Base-by-base conservation (phyloP, 2,329 filamentous ascomycete species). In the Ampelomyces quisqualis region DNA sequence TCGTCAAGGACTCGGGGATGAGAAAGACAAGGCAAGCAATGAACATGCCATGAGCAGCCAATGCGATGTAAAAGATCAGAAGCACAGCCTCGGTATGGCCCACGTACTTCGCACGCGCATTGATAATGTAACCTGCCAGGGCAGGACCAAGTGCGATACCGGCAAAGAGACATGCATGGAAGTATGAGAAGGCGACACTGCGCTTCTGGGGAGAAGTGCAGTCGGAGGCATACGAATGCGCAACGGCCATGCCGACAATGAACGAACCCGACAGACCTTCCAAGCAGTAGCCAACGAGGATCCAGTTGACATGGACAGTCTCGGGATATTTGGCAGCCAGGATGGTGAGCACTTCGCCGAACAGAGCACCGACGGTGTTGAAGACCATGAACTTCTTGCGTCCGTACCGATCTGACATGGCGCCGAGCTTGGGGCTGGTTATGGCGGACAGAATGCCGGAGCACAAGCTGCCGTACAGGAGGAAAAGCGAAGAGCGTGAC, bases 201-300 rank as follows among this genome's bases (percentile, higher is more conserved):
- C 93, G 82, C 58, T 81, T 81, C 20, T 86, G 85, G 0, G 90
- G 87, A 3, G 86, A 75, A 0, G 90, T 91, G 68, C 89, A 95
- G 67, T 98, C 93, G 27, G 88, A 84, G 9, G 87, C 85, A 67
- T 97, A 98, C 0, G 91, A 89, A 65, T 94, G 85, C 15, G 82
- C 84, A 43, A 95, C 73, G 31, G 85, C 82, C 73, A 86, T 86
- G 19, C 85, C 85, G 1, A 88, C 81, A 1, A 90, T 95, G 64
- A 96, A 95, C 1, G 90, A 95, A 6, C 93, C 93, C 7, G 83
- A 83, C 4, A 95, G 61, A 4, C 93, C 93, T 61, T 98, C 93
- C 31, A 90, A 75, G 7, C 87, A 74, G 23, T 84, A 80, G 7
- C 88, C 88, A 1, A 91, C 65, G 5, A 97, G 72, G 15, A 98